Evolutionary conservation across 202 grass and related monocot species (phyloP).

Genomic region (Carex arenaria): DNA sequence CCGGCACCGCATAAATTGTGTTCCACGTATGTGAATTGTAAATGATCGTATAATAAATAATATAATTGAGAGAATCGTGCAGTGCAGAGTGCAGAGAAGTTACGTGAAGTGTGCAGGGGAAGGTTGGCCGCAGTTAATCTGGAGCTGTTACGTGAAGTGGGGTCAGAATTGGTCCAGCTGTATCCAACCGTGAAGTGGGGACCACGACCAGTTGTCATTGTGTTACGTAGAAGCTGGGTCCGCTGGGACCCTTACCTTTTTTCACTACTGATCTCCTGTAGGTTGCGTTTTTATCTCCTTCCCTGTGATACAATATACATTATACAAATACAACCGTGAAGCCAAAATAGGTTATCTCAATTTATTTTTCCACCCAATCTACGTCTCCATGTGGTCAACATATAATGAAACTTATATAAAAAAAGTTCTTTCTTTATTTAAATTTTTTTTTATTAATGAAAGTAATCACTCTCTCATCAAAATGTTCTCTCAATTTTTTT

Average conservation of each 20-base stretch:
- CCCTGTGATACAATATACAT: too few species aligned
- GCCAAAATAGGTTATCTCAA: not conserved
- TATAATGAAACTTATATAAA: too few species aligned
- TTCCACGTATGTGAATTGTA: not conserved
- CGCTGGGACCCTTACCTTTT: conserved; percentile 28
- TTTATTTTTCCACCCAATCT: too few species aligned
- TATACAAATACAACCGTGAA: not conserved
- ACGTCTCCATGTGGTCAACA: too few species aligned
- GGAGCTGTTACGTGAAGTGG: conserved; percentile 7
- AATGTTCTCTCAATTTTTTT: too few species aligned
- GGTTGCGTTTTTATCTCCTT: not conserved
- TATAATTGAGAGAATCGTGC: not conserved
- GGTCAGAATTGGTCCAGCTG: conserved; percentile 34
- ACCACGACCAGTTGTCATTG: conserved; percentile 11
- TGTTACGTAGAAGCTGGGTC: not conserved
- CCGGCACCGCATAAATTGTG: not conserved
- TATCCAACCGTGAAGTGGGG: conserved; percentile 33
- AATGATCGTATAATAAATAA: not conserved
- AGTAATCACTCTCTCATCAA: too few species aligned
- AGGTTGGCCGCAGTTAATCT: conserved; percentile 28
- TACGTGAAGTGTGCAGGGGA: not conserved
- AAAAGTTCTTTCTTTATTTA: too few species aligned
- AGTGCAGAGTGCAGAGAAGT: too few species aligned
- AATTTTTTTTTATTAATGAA: too few species aligned
- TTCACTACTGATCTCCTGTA: not conserved